Base-by-base conservation (phyloP, 805 yeast genomes). In the Zygotorulaspora chibaensis region DNA sequence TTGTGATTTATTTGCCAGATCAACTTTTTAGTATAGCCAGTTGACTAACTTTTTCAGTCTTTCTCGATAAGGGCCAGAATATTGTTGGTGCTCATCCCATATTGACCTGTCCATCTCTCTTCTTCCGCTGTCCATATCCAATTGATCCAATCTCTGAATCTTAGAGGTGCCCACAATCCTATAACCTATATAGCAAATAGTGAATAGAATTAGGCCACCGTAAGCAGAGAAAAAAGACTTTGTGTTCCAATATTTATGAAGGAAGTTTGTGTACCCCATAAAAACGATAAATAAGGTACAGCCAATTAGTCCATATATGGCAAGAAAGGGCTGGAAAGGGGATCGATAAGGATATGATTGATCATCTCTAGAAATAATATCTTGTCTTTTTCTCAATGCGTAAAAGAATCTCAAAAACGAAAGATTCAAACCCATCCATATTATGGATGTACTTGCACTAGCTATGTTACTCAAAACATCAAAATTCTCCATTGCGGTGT, bases 61-160 rank as follows among this genome's bases (percentile, higher is more conserved):
- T 42, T 66, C 70, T 16, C 59, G 60, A 23, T 60, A 52, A 13
- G 68, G 61, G 23, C 65, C 60, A 3, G 58, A 54, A 42, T 69
- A 69, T 28, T 63, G 68, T 35, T 66, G 70, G 42, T 85, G 87
- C 47, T 87, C 93, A 53, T 83, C 87, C 95, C 95, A 87, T 17
- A 81, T 79, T 51, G 77, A 77, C 40, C 88, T 70, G 64, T 88
- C 96, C 67, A 83, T 79, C 61, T 87, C 96, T 41, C 93, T 73
- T 56, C 96, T 71, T 2, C 96, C 96, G 0, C 87, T 76, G 62
- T 88, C 96, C 60, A 84, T 75, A 62, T 88, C 95, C 48, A 87
- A 61, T 38, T 85, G 83, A 54, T 84, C 90, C 38, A 86, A 66
- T 40, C 86, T 74, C 42, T 80, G 85, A 9, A 83, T 68, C 51